These are phyloP conservation scores for Huntiella moniliformis DNA, from an alignment of 2,329 filamentous ascomycete genomes.

Conservation along the genomic window DNA sequence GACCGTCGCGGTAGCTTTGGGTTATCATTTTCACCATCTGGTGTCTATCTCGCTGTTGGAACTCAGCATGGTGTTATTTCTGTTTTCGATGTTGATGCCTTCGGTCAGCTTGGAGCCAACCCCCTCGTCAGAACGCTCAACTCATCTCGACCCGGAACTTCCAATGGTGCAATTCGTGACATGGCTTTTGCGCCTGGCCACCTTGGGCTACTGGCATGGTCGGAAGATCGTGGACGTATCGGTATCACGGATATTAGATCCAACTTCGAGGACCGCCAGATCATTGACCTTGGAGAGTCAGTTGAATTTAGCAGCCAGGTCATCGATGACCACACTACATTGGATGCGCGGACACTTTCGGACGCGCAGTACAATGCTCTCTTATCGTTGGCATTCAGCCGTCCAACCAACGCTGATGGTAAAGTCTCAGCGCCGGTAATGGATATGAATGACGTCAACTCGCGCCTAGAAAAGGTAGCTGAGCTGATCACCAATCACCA, in stretches of 20 bases:
- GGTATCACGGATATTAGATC: slow-evolving; percentile 56
- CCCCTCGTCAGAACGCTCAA: slow-evolving; percentile 58
- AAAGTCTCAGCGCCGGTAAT: too few species aligned
- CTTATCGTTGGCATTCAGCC: slow-evolving; percentile 3
- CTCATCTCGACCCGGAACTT: slow-evolving; percentile 54
- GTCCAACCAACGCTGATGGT: not conserved
- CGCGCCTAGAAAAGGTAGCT: too few species aligned
- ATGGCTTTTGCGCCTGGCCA: slow-evolving; percentile 86
- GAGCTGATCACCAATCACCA: too few species aligned
- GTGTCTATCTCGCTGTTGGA: slow-evolving; percentile 53
- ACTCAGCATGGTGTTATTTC: slow-evolving; percentile 68
- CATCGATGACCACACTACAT: slow-evolving; percentile 16
- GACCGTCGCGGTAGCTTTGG: slow-evolving; percentile 54
- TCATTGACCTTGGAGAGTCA: slow-evolving; percentile 44
- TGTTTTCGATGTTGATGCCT: slow-evolving; percentile 42
- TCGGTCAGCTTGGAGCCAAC: slow-evolving; percentile 28
- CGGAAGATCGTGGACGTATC: slow-evolving; percentile 64
- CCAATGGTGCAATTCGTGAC: slow-evolving; percentile 63
- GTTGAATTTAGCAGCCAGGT: slow-evolving; percentile 9
- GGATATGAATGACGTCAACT: too few species aligned
- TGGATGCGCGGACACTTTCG: not conserved
- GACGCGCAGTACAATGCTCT: slow-evolving; percentile 2
- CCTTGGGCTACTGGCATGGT: slow-evolving; percentile 83
- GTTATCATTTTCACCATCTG: slow-evolving; percentile 56
- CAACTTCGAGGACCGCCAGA: slow-evolving; percentile 48